Evolutionary conservation across 495 filamentous ascomycete genomes (phyloP).

Genomic region (Penicillium simplicissimum): DNA sequence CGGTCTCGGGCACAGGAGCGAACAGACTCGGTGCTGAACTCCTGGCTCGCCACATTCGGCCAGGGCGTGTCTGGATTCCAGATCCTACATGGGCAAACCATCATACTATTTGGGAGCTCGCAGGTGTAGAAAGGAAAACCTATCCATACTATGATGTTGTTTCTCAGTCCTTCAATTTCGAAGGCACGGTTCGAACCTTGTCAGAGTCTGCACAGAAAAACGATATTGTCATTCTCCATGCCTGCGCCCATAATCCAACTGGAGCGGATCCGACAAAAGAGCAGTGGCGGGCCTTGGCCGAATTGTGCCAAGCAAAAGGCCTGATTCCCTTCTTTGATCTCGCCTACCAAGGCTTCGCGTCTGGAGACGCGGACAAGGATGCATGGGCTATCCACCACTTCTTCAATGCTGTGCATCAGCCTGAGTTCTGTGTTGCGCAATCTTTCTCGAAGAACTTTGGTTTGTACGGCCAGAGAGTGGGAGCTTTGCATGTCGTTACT

Average conservation of each 20-base stretch:
- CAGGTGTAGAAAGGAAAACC: neutral
- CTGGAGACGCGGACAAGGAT: neutral
- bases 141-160: neutral
- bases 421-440: neutral
- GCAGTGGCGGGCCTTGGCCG: neutral
- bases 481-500: neutral
- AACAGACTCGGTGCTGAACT: neutral
- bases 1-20: neutral
- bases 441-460: neutral
- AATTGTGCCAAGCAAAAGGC: neutral
- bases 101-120: neutral
- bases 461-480: neutral
- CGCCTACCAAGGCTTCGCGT: neutral
- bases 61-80: neutral
- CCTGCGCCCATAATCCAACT: neutral
- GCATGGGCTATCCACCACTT: neutral
- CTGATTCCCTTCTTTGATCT: neutral
- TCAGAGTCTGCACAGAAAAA: neutral
- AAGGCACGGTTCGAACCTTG: neutral
- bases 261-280: neutral
- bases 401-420: neutral
- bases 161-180: neutral
- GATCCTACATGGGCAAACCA: neutral
- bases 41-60: neutral
- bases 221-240: neutral